Evolutionary conservation across 176 grass and related monocot genomes (phyloP), one percentile per base, ranked within the genome.

Genomic region (Carex cristatella): DNA sequence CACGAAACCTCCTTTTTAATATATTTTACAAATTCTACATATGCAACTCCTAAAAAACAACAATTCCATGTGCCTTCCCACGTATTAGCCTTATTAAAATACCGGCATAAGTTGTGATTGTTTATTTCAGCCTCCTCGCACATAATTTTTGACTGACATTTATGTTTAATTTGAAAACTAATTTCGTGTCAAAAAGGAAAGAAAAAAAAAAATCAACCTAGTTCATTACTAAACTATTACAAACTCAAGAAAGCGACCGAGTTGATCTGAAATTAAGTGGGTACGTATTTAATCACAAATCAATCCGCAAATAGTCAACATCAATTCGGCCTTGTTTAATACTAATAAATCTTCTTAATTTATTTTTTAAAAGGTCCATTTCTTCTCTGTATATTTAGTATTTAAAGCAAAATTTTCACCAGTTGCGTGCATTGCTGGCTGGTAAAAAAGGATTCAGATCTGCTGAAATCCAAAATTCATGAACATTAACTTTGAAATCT

Each of bases 51-150:
- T 75, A 30, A 75, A 75, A 53, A 53, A 75, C 71, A 46, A 74
- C 70, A 74, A 49, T 75, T 75, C 71, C 71, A 75, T 75, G 71
- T 75, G 71, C 46, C 46, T 75, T 75, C 70, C n/a, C 46, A 31
- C 46, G 71, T 54, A 75, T 54, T 75, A 31, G 10, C 46, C 5
- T 75, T 75, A 28, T 53, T 49, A 54, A 13, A 53, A 53, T 75
- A 46, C 1, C 46, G 38, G 68, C 19, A 71, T 19, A 19, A 46
- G 18, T 49, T 49, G 10, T 51, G 19, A 53, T 30, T 54, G 19
- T 75, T 53, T 75, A 75, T 75, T 75, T 54, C 70, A 2, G 71
- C 46, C 46, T 75, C 51, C 4, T 54, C n/a, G 19, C 30, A 75
- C 46, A 54, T 54, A 54, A 31, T 23, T 75, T 75, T 75, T 75